A percentile compares a stretch with the other conserved stretches of the same genome.
Evolutionary conservation across 1,284 basidiomycete genomes (phyloP).

Genomic region (Cryptococcus sp.): DNA sequence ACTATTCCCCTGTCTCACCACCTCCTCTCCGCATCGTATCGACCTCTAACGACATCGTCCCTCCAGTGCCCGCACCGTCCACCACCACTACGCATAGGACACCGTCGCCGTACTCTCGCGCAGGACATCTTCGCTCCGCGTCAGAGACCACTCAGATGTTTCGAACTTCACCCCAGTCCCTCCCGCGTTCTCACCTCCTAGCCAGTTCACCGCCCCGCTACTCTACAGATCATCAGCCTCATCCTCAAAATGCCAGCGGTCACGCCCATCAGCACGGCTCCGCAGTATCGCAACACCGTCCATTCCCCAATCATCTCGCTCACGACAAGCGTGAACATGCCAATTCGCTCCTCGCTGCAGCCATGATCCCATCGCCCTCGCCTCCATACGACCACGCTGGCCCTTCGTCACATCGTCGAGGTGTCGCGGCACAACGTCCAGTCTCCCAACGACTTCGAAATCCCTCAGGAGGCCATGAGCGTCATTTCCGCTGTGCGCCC

Average conservation of each 20-base stretch:
- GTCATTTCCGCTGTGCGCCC: conserved; percentile 17
- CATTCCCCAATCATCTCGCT: conserved; percentile 1
- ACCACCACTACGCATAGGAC: not conserved
- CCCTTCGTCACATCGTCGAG: conserved; percentile 1
- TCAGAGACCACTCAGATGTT: conserved; percentile 10
- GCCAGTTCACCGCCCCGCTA: not conserved
- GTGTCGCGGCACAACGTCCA: not conserved
- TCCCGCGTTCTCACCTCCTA: not conserved
- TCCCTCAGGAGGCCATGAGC: conserved; percentile 10
- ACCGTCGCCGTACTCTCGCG: conserved; percentile 4
- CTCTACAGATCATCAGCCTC: not conserved
- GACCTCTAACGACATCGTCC: too few relatives aligned
- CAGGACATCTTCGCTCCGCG: conserved; percentile 8
- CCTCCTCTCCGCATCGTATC: too few relatives aligned
- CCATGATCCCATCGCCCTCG: conserved; percentile 1
- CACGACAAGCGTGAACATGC: not conserved
- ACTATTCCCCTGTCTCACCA: conserved; percentile 5
- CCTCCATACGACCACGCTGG: conserved; percentile 9
- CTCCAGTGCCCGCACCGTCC: not conserved
- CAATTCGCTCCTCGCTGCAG: conserved; percentile 3
- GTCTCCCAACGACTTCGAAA: conserved; percentile 2
- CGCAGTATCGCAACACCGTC: not conserved
- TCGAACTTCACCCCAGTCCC: not conserved
- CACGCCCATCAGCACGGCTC: conserved; percentile 5
- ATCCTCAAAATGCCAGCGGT: not conserved